Percentiles rank a stretch among this genome's conserved stretches.
Conservation (phyloP, 2,329 filamentous ascomycete genomes). For the Myriosclerotinia duriaeana region DNA sequence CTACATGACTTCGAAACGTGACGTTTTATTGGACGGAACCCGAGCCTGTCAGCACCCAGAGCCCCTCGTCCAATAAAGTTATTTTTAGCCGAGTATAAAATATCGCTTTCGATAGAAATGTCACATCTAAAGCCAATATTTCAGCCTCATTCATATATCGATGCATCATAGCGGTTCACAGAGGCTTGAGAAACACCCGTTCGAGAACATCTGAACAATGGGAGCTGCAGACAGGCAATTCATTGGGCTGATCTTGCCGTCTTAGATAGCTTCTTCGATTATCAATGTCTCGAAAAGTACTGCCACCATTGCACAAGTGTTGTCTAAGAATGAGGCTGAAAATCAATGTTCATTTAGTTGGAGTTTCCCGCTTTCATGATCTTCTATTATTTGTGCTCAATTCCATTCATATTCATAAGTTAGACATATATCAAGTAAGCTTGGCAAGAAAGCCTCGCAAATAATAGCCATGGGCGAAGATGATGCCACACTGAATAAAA, state of each 20-base stretch:
- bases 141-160: background rate
- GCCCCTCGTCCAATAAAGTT: background rate
- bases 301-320: background rate
- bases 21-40: conserved; percentile 3
- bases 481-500: background rate
- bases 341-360: background rate
- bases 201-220: background rate
- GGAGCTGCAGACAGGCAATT: background rate
- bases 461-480: background rate
- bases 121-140: background rate
- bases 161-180: background rate
- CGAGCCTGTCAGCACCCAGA: background rate
- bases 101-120: background rate
- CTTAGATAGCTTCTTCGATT: background rate
- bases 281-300: background rate
- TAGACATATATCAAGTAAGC: background rate
- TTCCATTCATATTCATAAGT: background rate
- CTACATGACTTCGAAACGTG: background rate
- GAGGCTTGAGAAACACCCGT: background rate
- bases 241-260: background rate
- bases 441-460: background rate
- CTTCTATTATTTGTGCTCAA: background rate
- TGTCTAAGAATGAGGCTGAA: background rate
- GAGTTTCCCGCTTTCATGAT: background rate
- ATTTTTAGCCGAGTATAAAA: background rate